Base-by-base conservation (phyloP, 192 early-diverging fungal genomes). In the Backusella macrospora region DNA sequence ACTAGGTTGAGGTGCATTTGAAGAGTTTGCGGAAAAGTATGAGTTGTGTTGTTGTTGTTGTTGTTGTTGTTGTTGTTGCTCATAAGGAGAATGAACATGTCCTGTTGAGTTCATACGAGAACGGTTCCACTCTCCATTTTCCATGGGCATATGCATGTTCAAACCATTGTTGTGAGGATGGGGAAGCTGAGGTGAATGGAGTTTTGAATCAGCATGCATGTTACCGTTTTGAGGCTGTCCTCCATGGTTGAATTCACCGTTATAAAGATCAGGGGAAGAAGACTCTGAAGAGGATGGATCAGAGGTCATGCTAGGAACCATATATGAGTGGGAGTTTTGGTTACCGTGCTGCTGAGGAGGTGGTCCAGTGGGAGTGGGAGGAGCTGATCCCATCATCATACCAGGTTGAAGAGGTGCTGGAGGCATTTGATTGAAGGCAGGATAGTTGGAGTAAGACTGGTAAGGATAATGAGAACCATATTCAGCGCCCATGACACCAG, bases 201-300 rank as follows among this genome's bases (percentile, higher is more conserved):
- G 14, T 49, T 74, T 74, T 18, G 73, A 29, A 16, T 74, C 73
- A 12, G 66, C 73, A 23, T 68, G 52, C 52, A 59, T 59, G 9
- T 23, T 23, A 12, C 26, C 26, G 3, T 4, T 59, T 3, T 9
- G 9, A 23, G 9, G 52, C 26, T 59, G 52, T 5, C 26, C 21
- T 59, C 21, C 48, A 18, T 16, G 9, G 26, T 26, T 59, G 52
- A 59, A 59, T 59, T 59, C 76, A 45, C 71, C 76, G 55, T 65
- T 71, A 37, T 79, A 82, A 37, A 83, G 71, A 49, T 79, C 80
- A 40, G 82, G 80, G 71, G 79, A 79, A 10, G 73, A 78, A 21
- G 80, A 70, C 68, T 80, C 79, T 47, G 73, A 74, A 40, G 76
- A 76, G 21, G 72, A 75, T 16, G 73, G 68, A 40, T 80, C 81